Evolutionary conservation across 2,329 filamentous ascomycete species (phyloP).

Genomic region (Aureobasidium sp.): DNA sequence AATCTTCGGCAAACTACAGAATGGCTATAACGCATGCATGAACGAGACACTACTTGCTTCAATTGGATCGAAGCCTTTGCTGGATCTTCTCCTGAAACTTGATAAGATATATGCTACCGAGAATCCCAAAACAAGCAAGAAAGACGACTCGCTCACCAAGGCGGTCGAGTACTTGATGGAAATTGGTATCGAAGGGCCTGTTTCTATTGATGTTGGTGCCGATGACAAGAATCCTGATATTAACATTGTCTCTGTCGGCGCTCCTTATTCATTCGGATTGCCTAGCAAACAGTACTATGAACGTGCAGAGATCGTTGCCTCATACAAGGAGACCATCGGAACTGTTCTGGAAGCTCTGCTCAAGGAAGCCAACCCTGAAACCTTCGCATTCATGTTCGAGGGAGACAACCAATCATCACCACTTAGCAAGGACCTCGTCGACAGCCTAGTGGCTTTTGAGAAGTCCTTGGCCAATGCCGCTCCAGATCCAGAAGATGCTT

Average conservation of each 20-base stretch:
- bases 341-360: conserved; percentile 42
- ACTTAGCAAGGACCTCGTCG: conserved; percentile 52
- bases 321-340: conserved; percentile 55
- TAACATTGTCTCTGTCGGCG: conserved; percentile 53
- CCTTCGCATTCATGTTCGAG: not conserved
- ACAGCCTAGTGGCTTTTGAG: conserved; percentile 16
- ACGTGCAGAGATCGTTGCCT: conserved; percentile 56
- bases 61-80: conserved; percentile 62
- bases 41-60: conserved; percentile 64
- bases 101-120: conserved; percentile 40
- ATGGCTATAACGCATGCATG: conserved; percentile 72
- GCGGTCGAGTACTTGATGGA: conserved; percentile 14
- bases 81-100: conserved; percentile 61
- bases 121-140: not conserved
- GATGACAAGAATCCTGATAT: conserved; percentile 63
- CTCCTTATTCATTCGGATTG: conserved; percentile 58
- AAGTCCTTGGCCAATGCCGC: conserved; percentile 55
- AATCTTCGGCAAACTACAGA: conserved; percentile 73
- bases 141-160: conserved; percentile 38
- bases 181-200: conserved; percentile 6
- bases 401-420: conserved; percentile 33
- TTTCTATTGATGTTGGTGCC: conserved; percentile 30
- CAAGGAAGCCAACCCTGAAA: conserved; percentile 33
- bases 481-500: conserved; percentile 62
- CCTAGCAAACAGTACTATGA: conserved; percentile 69